Conservation (phyloP, 352 stramenopile species). For the Phytophthora palmivora region DNA sequence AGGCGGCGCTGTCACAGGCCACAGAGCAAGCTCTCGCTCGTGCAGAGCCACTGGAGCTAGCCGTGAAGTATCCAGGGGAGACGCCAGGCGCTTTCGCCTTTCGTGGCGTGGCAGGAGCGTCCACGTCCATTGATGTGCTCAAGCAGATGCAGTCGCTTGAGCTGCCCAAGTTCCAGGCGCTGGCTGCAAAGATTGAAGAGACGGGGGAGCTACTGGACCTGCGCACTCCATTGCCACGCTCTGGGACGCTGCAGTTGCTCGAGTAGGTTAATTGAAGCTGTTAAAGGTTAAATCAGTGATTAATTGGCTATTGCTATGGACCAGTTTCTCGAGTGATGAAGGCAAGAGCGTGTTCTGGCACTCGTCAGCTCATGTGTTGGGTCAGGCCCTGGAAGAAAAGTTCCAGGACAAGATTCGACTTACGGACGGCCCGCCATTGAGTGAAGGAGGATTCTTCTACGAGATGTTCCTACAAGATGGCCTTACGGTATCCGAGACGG, state of each 20-base stretch:
- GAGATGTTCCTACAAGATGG: constrained; percentile 85
- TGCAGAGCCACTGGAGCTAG: constrained; percentile 51
- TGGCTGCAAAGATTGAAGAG: constrained; percentile 55
- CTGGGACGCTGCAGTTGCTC: constrained; percentile 61
- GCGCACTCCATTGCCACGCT: constrained; percentile 49
- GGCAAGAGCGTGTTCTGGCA: constrained; percentile 97
- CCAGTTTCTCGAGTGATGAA: constrained; percentile 72
- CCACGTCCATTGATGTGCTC: constrained; percentile 69
- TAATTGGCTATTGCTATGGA: constrained; percentile 8
- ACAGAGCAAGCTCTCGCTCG: constrained; percentile 16
- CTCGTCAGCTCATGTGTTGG: constrained; percentile 99
- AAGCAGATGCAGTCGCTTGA: constrained; percentile 59
- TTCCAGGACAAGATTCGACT: constrained; percentile 98
- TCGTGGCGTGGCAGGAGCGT: constrained; percentile 45
- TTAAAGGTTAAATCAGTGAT: background rate
- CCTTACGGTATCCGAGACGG: constrained; percentile 72
- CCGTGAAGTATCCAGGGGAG: constrained; percentile 40
- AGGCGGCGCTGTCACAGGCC: constrained; percentile 23
- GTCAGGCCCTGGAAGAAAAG: constrained; percentile 97
- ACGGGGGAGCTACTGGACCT: constrained; percentile 61
- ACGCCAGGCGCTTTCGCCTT: constrained; percentile 46
- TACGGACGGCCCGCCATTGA: constrained; percentile 93
- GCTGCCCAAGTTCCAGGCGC: constrained; percentile 65
- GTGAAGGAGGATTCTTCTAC: constrained; percentile 99
- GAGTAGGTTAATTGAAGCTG: constrained; percentile 46